Base-by-base conservation (phyloP, 164 flowering plant species). In the Tinospora cordifolia region DNA sequence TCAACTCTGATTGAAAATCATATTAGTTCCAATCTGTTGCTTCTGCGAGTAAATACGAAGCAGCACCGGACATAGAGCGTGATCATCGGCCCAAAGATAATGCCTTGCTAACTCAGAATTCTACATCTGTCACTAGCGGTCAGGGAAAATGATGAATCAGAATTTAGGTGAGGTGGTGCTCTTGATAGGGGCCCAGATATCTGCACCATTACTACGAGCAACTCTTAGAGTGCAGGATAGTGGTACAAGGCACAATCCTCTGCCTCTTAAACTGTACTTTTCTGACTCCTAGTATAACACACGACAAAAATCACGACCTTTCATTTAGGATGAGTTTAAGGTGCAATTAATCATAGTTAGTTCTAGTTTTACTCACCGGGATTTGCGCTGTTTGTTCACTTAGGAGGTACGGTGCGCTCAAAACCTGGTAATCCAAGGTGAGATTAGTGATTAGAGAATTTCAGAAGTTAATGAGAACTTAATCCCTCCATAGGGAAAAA, bases 131-230 rank as follows among this genome's bases (percentile, higher is more conserved):
- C 22, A 51, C 17, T 2, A 51, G 19, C 58, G 22, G 22, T 51
- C 58, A 51, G 58, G 60, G 22, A 3, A 54, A 54, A 54, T n/a
- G 60, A 21, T 1, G 24, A 54, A 54, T 63, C 66, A 74, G 63
- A 73, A 49, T 66, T 69, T 81, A 27, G 85, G 84, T 63, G 86
- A 76, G 70, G 78, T 77, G 70, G 78, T 77, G 59, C 79, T 78
- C 81, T 91, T 93, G 72, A 83, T 82, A 15, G 98, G 96, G 1
- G 98, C 96, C 98, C 98, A 93, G 34, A 93, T 87, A 79, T 93
- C 98, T 0, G 98, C 98, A 51, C 98, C 98, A 67, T 93, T 93
- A 83, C 87, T 88, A 6, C 84, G 79, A 62, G 86, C 86, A 71
- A 93, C 82, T 70, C 86, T 87, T 11, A 66, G 75, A 17, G 93